Conservation (phyloP, 805 yeast genomes). For the Sugiyamaella qingdaonensis region DNA sequence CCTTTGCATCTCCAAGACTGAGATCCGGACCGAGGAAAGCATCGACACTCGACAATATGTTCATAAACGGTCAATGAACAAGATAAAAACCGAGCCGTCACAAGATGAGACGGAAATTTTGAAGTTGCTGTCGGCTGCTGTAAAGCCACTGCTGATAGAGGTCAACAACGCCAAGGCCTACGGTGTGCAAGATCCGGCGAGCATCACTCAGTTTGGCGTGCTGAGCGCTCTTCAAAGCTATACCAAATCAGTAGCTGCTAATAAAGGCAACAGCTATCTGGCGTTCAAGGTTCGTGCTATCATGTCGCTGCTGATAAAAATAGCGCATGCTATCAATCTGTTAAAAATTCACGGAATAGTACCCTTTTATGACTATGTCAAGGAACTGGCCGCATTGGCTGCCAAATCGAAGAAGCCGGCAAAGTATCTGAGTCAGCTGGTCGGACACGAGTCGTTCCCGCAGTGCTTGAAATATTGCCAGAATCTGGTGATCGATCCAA, state of each 20-base stretch:
- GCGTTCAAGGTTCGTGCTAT: slow-evolving; percentile 26
- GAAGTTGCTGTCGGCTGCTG: slow-evolving; percentile 55
- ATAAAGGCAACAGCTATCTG: slow-evolving; percentile 19
- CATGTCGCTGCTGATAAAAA: slow-evolving; percentile 58
- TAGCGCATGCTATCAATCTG: slow-evolving; percentile 51
- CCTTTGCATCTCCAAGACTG: slow-evolving; percentile 68
- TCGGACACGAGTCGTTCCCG: slow-evolving; percentile 45
- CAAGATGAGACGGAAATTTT: slow-evolving; percentile 54
- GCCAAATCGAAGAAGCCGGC: slow-evolving; percentile 20
- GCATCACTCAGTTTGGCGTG: slow-evolving; percentile 65
- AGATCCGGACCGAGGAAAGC: slow-evolving; percentile 80
- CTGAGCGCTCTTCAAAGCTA: slow-evolving; percentile 60
- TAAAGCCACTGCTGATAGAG: slow-evolving; percentile 58
- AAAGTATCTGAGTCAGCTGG: slow-evolving; percentile 65
- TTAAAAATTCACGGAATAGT: slow-evolving; percentile 77
- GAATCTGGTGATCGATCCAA: slow-evolving; percentile 14
- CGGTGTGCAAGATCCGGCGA: slow-evolving; percentile 60
- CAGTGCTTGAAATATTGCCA: slow-evolving; percentile 8
- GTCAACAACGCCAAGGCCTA: slow-evolving; percentile 64
- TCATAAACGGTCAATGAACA: slow-evolving; percentile 59
- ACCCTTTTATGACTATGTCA: slow-evolving; percentile 64
- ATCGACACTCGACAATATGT: slow-evolving; percentile 76
- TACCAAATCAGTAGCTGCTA: slow-evolving; percentile 19
- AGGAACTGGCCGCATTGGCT: slow-evolving; percentile 43
- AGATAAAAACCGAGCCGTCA: slow-evolving; percentile 51